Conservation (phyloP, 441 rosid genomes). For the Cnidoscolus chayamansa region DNA sequence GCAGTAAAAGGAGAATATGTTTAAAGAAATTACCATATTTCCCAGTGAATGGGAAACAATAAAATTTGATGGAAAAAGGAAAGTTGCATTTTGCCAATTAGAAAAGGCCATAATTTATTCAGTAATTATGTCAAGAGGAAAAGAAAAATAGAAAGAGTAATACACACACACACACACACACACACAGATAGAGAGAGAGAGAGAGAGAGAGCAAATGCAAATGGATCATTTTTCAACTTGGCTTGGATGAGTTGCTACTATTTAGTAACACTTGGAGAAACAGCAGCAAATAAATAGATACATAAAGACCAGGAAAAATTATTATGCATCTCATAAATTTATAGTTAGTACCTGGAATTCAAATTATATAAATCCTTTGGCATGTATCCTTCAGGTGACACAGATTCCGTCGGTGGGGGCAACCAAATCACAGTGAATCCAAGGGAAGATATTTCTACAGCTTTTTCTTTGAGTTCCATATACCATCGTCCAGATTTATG, state of each 20-base stretch:
- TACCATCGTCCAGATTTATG: slow-evolving; percentile 90
- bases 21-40: slow-evolving; percentile 7
- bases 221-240: slow-evolving; percentile 4
- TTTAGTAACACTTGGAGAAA: not conserved
- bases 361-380: slow-evolving; percentile 86
- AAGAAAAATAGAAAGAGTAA: not conserved
- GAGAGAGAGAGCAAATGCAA: not conserved
- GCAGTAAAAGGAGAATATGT: not conserved
- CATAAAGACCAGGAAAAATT: not conserved
- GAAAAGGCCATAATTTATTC: slow-evolving; percentile 3
- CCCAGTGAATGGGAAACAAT: slow-evolving; percentile 9
- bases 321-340: slow-evolving; percentile 2
- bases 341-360: slow-evolving; percentile 67
- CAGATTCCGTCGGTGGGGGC: slow-evolving; percentile 97
- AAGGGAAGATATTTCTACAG: slow-evolving; percentile 60
- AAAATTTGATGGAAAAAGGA: not conserved
- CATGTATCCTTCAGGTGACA: slow-evolving; percentile 99
- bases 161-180: too few relatives aligned
- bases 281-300: not conserved
- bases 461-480: slow-evolving; percentile 66
- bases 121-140: not conserved
- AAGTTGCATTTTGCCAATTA: not conserved
- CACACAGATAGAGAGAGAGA: too few relatives aligned
- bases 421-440: slow-evolving; percentile 91
- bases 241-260: not conserved